A percentile compares a stretch with the other conserved stretches of the same genome.
phyloP scores from a whole-genome alignment of 768 basidiomycete genomes.

The Boletus barrowsii region DNA sequence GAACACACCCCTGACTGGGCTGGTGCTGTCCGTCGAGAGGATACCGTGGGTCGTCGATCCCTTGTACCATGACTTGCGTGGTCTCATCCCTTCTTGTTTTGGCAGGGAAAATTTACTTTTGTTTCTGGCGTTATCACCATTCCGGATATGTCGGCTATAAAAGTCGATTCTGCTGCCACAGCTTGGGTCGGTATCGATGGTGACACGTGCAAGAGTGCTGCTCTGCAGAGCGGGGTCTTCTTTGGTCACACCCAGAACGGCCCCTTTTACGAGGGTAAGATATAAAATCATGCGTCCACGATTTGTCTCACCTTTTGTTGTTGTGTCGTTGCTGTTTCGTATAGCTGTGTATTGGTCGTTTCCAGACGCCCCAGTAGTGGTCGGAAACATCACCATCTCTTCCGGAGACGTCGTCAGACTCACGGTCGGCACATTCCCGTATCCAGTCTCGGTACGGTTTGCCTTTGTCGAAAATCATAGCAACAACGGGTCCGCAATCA shows the following conservation, averaged over 20 bases:
- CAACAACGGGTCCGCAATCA: no score
- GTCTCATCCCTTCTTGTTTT: background rate
- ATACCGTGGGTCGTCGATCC: background rate
- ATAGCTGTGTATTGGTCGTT: conserved; percentile 3
- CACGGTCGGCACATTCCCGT: no score
- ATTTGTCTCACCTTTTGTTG: background rate
- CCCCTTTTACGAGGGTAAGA: background rate
- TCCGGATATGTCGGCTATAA: background rate
- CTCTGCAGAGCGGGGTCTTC: conserved; percentile 2
- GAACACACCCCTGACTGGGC: no score
- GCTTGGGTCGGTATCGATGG: conserved; percentile 12
- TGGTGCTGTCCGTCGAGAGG: background rate
- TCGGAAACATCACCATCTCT: no score
- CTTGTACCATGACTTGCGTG: background rate
- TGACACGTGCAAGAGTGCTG: background rate
- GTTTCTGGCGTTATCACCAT: conserved; percentile 2
- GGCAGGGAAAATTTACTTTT: conserved; percentile 3
- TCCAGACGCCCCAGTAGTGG: no score
- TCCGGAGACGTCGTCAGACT: no score
- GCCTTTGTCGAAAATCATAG: no score
- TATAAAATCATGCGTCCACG: no score
- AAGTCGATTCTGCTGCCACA: background rate
- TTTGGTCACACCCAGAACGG: background rate
- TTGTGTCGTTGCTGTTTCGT: no score
- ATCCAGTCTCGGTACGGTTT: no score